phyloP scores from a whole-genome alignment of 208 protist genomes.

The Leishmania arabica region DNA sequence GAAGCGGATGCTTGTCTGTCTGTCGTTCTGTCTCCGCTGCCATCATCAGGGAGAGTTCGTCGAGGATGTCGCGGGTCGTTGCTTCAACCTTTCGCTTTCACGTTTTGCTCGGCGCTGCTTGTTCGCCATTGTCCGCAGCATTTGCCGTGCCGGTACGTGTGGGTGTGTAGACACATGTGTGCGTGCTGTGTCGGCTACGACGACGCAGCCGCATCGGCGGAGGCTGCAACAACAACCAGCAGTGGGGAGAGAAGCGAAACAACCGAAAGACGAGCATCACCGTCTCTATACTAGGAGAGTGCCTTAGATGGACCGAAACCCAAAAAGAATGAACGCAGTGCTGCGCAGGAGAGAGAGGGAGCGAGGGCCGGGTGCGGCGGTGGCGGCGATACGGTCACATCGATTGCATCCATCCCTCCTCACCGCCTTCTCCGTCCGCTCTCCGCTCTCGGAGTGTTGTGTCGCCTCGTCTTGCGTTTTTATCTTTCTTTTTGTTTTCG shows the following conservation, averaged over 20 bases:
- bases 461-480: background rate
- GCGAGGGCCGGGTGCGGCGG: background rate
- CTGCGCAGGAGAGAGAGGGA: background rate
- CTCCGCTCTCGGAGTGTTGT: background rate
- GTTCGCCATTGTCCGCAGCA: background rate
- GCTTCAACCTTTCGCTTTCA: background rate
- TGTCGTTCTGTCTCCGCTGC: background rate
- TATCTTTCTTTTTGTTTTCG: background rate
- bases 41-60: background rate
- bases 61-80: background rate
- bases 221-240: too few species aligned
- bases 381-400: background rate
- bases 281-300: slow-evolving; percentile 12
- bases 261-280: too few species aligned
- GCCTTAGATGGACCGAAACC: background rate
- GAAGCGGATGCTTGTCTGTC: background rate
- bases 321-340: background rate
- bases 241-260: background rate
- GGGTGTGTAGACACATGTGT: background rate
- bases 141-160: background rate
- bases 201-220: background rate
- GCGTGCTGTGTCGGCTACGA: background rate
- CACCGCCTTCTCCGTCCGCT: background rate
- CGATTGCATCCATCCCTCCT: background rate
- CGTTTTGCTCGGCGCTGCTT: background rate